Base-by-base conservation (phyloP, 768 basidiomycete species). In the Collybia nuda region DNA sequence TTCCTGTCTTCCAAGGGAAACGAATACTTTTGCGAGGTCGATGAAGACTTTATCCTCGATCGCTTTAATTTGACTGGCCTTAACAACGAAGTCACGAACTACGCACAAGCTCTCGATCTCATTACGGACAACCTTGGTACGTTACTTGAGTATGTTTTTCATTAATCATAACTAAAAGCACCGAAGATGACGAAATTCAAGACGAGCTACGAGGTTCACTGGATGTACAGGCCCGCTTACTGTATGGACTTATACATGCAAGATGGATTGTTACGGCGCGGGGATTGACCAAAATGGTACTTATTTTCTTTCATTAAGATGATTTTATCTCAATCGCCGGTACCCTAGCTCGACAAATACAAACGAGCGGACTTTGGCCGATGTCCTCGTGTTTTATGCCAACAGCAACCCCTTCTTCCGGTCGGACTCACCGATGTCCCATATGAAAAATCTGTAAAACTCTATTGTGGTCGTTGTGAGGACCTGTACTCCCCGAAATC, bases 11-110 rank as follows among this genome's bases (percentile, higher is more conserved):
- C 93, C 17, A 97, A 97, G 67, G 95, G 97, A 51, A 98, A 99
- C 67, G 97, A 99, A 74, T 99, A 99, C 75, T 98, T 98, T 63
- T 97, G 96, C 68, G 95, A 98, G 75, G 93, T 98, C 54, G 97
- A 98, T 66, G 97, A 98, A 64, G 96, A 98, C 70, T 98, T 98
- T 67, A 98, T 99, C 62, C 79, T 97, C 49, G 96, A 98, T 72
- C 84, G 95, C 46, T 98, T 99, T 81, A 98, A 99, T 70, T 77
- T 99, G 50, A 99, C 97, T 2, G 96, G 97, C 3, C 79, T 98
- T 46, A 97, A 98, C 71, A 90, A 89, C 57, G 97, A 98, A 67
- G 93, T 98, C 5, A 81, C 93, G 53, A 94, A 97, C 70, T 99
- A 99, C 62, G 71, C 88, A 0, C 88, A 96, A 60, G 97, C 97